Evolutionary conservation across 352 stramenopile genomes (phyloP), one percentile per base, ranked within the genome.

Genomic region (Globisporangium abappressorium): DNA sequence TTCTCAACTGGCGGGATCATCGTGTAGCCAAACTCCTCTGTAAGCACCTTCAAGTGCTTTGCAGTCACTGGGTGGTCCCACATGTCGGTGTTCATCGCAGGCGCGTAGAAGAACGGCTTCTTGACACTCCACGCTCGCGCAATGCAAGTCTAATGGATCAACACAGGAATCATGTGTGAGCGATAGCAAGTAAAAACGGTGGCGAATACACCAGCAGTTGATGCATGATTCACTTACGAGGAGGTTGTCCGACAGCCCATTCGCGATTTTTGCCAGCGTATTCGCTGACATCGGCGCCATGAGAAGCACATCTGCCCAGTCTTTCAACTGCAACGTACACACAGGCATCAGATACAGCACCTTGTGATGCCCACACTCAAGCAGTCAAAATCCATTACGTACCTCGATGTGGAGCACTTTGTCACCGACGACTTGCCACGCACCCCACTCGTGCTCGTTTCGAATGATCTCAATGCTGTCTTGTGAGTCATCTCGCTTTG

Each of bases 41-140:
- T 65, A 41, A 97, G 70, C 34, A 89, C 70, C 8, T 58, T 51
- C 51, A 97, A 62, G 46, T 97, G 92, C 64, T 75, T 81, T 11
- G 74, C 73, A 20, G 97, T 99, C 64, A 98, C 78, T 5, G 95
- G 93, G 77, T 99, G 95, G 57, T 94, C 81, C 93, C 95, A 99
- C 97, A 99, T 99, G 70, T 96, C 90, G 15, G 96, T 99, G 76
- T 99, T 99, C 97, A 99, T 99, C 12, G 97, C 96, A 5, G 97
- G 97, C 24, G 94, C 94, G 26, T 97, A 88, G 14, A 99, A 65
- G 24, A 99, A 80, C 7, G 96, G 95, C 70, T 99, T 99, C 43
- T 73, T 79, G 69, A 86, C 87, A 68, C 95, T 94, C 97, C 97
- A 99, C 38, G 97, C 96, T 2, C 97, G 85, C 2, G 90, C 80